Evolutionary conservation across 2,329 filamentous ascomycete genomes (phyloP), one percentile per base, ranked within the genome.

Genomic region (Sporothrix curviconia): DNA sequence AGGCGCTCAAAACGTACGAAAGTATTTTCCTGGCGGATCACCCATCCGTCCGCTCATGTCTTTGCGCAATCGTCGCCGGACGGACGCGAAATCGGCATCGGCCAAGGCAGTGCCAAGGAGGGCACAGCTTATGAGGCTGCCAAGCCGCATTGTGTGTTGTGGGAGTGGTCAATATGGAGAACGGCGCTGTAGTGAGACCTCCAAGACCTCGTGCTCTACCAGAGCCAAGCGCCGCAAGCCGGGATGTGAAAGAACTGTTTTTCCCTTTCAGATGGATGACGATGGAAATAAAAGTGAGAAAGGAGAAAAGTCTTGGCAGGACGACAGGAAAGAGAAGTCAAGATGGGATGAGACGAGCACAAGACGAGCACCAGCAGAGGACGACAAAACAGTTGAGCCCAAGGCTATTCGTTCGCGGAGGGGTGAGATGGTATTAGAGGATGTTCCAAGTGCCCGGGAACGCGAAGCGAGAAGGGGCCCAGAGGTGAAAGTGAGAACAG

Each of bases 21-120:
- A 72, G 62, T 72, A 72, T 67, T 73, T 72, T 3, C 55, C 56
- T 7, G 55, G 49, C 0, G 59, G 58, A 11, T 62, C 61, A 19
- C 40, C 47, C 3, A 24, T 15, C 14, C 55, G 52, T 1, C 56
- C 59, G 34, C 60, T 64, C 62, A 60, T 60, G 19, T 65, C 67
- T 44, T 62, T 64, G 46, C 64, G 65, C 58, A 67, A 43, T 19
- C 66, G 53, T 61, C 64, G 57, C 53, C 62, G 55, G 14, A 65
- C 61, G 28, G 58, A 60, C 1, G 47, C 24, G 43, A 64, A 64
- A 1, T 66, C 61, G 19, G 64, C 62, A 43, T 63, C 61, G 15
- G 60, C 54, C 19, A 60, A 19, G 43, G 37, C 49, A 14, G 59
- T 44, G 44, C 59, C 56, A n/a, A 60, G 34, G 11, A 64, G 57